Evolutionary conservation across 179 eudicot species (phyloP), one percentile per base, ranked within the genome.

Genomic region (Kewa caespitosa): DNA sequence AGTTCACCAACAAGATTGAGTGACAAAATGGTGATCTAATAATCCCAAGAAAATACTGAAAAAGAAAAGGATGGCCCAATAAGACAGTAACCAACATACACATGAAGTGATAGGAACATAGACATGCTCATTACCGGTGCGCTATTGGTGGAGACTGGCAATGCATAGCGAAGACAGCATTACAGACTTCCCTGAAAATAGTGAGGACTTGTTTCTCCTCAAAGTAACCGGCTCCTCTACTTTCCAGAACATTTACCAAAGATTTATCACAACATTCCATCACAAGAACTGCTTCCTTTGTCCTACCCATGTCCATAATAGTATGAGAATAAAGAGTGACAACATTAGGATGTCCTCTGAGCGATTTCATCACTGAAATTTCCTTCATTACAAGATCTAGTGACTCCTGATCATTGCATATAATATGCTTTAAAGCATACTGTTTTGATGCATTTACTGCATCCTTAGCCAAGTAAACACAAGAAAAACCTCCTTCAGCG

Each of bases 401-500:
- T 48, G 99, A 93, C 81, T 93, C 99, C 74, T 89, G 91, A 76
- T 93, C 99, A 79, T 91, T 96, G 82, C 96, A 93, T 80, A 96
- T 93, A 38, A 96, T 96, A 84, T 96, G 99, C 85, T 93, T 96
- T 32, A 96, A 68, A 69, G 98, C 99, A 85, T 86, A 96, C 77
- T 93, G 99, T 83, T 90, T 93, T 70, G 98, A 86, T 61, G 88
- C 88, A 82, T 89, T 81, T 73, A 85, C 30, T 33, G 89, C 96
- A 88, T 96, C 99, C 75, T 90, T 90, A 66, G 96, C 98, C 69
- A 89, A 77, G 87, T 96, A 93, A 54, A 96, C 99, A 86, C 87
- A 87, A 66, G 99, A 96, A 79, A 96, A 96, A 74, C 99, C 99
- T 72, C 99, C 99, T 85, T 96, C 99, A 33, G 99, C 99, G 77